phyloP scores from a whole-genome alignment of 2,329 filamentous ascomycete species.

The Botrytis fragariae region DNA sequence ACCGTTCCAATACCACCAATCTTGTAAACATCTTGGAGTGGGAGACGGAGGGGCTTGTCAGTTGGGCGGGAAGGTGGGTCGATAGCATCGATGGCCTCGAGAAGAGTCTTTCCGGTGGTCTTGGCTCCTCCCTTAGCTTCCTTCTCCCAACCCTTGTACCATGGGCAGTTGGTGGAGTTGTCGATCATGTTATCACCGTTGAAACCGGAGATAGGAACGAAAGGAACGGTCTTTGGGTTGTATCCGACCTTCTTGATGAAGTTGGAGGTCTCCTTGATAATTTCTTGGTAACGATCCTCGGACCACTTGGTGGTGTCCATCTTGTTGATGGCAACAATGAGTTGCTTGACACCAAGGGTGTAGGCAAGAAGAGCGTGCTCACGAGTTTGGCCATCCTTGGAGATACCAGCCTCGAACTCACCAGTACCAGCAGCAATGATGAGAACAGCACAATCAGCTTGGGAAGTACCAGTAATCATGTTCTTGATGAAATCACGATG shows the following conservation, averaged over 20 bases:
- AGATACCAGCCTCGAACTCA: constrained; percentile 99
- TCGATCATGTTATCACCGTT: constrained; percentile 99
- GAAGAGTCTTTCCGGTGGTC: constrained; percentile 91
- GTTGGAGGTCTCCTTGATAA: constrained; percentile 99
- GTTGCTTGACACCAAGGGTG: constrained; percentile 99
- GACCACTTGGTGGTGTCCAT: constrained; percentile 99
- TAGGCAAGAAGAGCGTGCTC: constrained; percentile 99
- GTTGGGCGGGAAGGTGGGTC: constrained; percentile 88
- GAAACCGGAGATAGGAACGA: constrained; percentile 99
- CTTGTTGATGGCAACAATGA: constrained; percentile 99
- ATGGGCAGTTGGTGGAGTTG: constrained; percentile 87
- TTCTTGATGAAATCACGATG: constrained; percentile 99
- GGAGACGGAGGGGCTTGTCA: constrained; percentile 99
- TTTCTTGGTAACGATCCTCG: constrained; percentile 94
- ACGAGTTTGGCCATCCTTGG: constrained; percentile 99
- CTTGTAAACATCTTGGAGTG: constrained; percentile 99
- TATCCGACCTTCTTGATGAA: constrained; percentile 99
- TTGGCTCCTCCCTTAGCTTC: constrained; percentile 82
- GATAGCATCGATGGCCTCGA: constrained; percentile 97
- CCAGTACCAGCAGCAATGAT: constrained; percentile 99
- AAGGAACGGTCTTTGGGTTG: constrained; percentile 98
- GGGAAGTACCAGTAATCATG: constrained; percentile 99
- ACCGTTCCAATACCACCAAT: constrained; percentile 99
- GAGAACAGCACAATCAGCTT: constrained; percentile 99
- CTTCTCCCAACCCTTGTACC: constrained; percentile 99